Conservation (phyloP, 148 eudicot species). For the Dianthus caryophyllus region DNA sequence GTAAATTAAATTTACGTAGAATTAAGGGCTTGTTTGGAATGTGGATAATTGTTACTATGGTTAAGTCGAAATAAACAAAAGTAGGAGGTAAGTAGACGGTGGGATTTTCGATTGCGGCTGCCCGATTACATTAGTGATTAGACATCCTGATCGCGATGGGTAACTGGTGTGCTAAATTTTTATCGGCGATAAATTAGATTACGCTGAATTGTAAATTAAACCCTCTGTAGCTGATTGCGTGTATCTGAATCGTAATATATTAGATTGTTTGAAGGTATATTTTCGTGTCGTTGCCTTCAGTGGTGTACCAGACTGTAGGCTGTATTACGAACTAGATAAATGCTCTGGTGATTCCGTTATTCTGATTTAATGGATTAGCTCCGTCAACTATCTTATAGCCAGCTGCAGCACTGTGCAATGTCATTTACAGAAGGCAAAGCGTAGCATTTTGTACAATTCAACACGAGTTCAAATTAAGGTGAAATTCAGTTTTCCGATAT, state of each 20-base stretch:
- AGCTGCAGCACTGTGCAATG: conserved; percentile 15
- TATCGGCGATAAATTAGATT: not conserved
- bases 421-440: conserved; percentile 4
- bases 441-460: conserved; percentile 9
- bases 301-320: not conserved
- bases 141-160: not conserved
- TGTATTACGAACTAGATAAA: not conserved
- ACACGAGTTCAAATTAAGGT: conserved; percentile 24
- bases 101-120: too few relatives aligned
- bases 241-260: not conserved
- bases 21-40: not conserved
- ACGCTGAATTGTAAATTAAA: not conserved
- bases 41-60: not conserved
- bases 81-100: too few relatives aligned
- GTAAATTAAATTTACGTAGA: not conserved
- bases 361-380: not conserved
- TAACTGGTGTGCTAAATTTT: not conserved
- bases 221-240: not conserved
- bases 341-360: not conserved
- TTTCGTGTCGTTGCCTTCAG: conserved; percentile 1
- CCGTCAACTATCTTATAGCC: conserved; percentile 17
- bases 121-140: not conserved
- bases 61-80: too few relatives aligned
- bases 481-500: not conserved
- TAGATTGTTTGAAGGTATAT: not conserved